Evolutionary conservation across 306 rosid species (phyloP).

Genomic region (Ziziphus jujuba): DNA sequence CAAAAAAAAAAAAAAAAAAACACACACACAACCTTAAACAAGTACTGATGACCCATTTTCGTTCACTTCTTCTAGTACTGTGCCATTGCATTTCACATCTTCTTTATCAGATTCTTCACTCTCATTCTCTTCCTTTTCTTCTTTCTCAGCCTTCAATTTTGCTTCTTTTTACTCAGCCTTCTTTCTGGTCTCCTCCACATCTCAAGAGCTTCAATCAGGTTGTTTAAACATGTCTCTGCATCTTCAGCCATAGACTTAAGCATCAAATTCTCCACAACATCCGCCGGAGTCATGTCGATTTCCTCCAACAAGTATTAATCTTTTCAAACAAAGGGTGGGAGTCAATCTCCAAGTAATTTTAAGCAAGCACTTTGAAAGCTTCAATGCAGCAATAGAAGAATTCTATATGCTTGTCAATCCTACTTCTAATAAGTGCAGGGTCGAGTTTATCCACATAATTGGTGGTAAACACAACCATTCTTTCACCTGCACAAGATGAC

Average conservation of each 20-base stretch:
- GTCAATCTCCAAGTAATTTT: slow-evolving; percentile 54
- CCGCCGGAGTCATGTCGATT: slow-evolving; percentile 56
- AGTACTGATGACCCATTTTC: too few species aligned
- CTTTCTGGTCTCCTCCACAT: slow-evolving; percentile 37
- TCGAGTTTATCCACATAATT: slow-evolving; percentile 59
- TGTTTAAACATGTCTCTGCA: slow-evolving; percentile 36
- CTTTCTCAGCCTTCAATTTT: slow-evolving; percentile 14
- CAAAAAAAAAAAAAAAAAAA: too few species aligned
- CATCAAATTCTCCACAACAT: slow-evolving; percentile 67
- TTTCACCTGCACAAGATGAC: slow-evolving; percentile 74
- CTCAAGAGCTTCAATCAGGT: slow-evolving; percentile 49
- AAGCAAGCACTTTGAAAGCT: slow-evolving; percentile 62
- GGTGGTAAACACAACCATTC: slow-evolving; percentile 56
- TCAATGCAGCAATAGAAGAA: slow-evolving; percentile 56
- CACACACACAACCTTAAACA: too few species aligned
- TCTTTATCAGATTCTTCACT: not conserved
- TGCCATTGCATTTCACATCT: not conserved
- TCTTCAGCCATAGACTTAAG: slow-evolving; percentile 43
- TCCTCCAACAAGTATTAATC: slow-evolving; percentile 42
- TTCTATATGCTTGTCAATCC: slow-evolving; percentile 73
- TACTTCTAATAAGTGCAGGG: slow-evolving; percentile 63
- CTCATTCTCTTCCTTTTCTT: slow-evolving; percentile 1
- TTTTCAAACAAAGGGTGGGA: slow-evolving; percentile 35
- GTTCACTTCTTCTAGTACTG: not conserved
- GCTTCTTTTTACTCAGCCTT: slow-evolving; percentile 31